Evolutionary conservation across 129 eudicot genomes (phyloP), one percentile per base, ranked within the genome.

Genomic region (Kitagawia praeruptora): DNA sequence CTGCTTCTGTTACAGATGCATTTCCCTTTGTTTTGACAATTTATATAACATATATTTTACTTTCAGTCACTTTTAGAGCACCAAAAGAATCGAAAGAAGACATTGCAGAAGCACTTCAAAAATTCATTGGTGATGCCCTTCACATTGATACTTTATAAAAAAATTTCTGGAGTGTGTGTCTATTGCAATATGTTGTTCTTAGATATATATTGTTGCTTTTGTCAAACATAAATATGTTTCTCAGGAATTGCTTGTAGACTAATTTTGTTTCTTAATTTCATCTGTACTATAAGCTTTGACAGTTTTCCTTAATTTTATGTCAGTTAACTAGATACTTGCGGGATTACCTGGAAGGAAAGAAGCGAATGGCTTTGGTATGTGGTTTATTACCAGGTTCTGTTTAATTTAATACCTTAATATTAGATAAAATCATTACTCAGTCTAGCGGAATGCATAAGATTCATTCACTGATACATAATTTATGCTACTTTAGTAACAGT

Each of bases 291-390:
- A 6, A 25, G 21, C 49, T 48, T 42, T 85, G 53, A 74, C n/a
- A 41, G 27, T 47, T 42, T 37, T 47, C 23, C 71, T 77, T 56
- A 12, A 66, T 51, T 77, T 77, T 81, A 81, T 73, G 78, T 2
- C 86, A 94, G 98, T 82, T 94, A 72, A 91, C 98, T 48, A 91
- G 84, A 81, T 94, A 91, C 78, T 78, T 94, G 80, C 89, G 91
- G 31, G 98, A 89, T 69, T 94, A 88, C 74, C 81, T 94, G 88
- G 97, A 94, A 86, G 98, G 97, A 74, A 92, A 87, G 83, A 94
- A 89, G 84, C 86, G 97, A 47, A 94, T 94, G 98, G 74, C 89
- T 48, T 47, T 94, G 97, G 98, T 94, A 86, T 74, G 88, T 77
- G 28, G 8, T 74, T 78, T 44, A 48, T 54, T 56, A 23, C 82